These are phyloP conservation scores for Nannochloris sp. DNA, from an alignment of 139 green algal species.

Conservation along the genomic window DNA sequence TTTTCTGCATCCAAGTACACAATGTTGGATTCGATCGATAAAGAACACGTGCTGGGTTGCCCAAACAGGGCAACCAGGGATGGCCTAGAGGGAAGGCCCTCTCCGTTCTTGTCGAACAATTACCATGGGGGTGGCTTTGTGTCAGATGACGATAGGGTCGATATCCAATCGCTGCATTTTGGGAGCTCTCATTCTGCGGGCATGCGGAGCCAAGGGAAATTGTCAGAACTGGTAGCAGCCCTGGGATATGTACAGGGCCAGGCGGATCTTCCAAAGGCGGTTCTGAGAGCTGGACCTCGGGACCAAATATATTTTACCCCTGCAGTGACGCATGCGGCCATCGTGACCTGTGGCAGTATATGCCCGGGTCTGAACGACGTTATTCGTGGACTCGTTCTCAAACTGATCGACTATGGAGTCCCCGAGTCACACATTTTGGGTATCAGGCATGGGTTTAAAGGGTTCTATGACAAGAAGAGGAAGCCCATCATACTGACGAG, in stretches of 20 bases:
- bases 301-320: constrained; percentile 78
- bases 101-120: constrained; percentile 21
- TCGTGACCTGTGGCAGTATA: constrained; percentile 94
- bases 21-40: neutral
- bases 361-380: constrained; percentile 98
- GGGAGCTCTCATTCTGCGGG: constrained; percentile 9
- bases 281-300: constrained; percentile 15
- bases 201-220: neutral
- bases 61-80: constrained; percentile 19
- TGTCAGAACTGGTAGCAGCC: neutral
- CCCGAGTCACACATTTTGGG: constrained; percentile 79
- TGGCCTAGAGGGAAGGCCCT: constrained; percentile 10
- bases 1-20: neutral
- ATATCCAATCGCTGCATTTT: constrained; percentile 27
- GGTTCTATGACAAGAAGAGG: constrained; percentile 63
- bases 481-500: constrained; percentile 76
- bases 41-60: constrained; percentile 2
- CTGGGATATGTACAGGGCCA: neutral
- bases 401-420: constrained; percentile 74
- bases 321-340: constrained; percentile 39
- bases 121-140: constrained; percentile 29
- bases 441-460: constrained; percentile 76
- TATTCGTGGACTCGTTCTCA: constrained; percentile 65
- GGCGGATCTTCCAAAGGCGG: constrained; percentile 7
- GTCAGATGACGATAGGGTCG: constrained; percentile 24